A percentile compares a stretch with the other conserved stretches of the same genome.
phyloP scores from a whole-genome alignment of 768 basidiomycete species.

The Podaxis mareebaensis region DNA sequence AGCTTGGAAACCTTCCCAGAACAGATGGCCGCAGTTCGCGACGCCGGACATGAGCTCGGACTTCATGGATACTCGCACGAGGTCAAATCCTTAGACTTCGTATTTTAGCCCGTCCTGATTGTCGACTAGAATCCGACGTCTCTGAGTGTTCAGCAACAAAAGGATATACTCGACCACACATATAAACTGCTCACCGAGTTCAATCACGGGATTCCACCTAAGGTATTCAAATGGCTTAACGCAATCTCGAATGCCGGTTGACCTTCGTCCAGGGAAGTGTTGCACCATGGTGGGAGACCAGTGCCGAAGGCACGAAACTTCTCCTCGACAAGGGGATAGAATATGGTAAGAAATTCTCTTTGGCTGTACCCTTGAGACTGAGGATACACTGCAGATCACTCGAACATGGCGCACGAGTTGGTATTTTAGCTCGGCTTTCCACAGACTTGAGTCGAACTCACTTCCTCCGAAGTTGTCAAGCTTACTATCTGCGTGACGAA shows the following conservation, averaged over 20 bases:
- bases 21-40: constrained; percentile 67
- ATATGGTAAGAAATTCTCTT: constrained; percentile 48
- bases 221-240: constrained; percentile 26
- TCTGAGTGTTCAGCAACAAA: constrained; percentile 66
- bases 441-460: not conserved
- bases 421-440: not conserved
- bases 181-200: constrained; percentile 65
- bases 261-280: constrained; percentile 46
- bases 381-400: constrained; percentile 44
- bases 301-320: constrained; percentile 62
- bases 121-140: constrained; percentile 54
- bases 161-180: constrained; percentile 68
- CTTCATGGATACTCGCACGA: constrained; percentile 73
- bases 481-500: constrained; percentile 66
- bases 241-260: not conserved
- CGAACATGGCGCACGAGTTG: constrained; percentile 62
- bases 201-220: constrained; percentile 58
- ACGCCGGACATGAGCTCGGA: constrained; percentile 73
- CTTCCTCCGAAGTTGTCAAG: constrained; percentile 43
- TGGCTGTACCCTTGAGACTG: not conserved
- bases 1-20: constrained; percentile 75
- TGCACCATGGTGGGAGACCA: constrained; percentile 82
- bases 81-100: constrained; percentile 25
- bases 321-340: constrained; percentile 72
- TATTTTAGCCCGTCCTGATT: not conserved